Evolutionary conservation across 148 eudicot genomes (phyloP).

Genomic region (Heliosperma pusillum): DNA sequence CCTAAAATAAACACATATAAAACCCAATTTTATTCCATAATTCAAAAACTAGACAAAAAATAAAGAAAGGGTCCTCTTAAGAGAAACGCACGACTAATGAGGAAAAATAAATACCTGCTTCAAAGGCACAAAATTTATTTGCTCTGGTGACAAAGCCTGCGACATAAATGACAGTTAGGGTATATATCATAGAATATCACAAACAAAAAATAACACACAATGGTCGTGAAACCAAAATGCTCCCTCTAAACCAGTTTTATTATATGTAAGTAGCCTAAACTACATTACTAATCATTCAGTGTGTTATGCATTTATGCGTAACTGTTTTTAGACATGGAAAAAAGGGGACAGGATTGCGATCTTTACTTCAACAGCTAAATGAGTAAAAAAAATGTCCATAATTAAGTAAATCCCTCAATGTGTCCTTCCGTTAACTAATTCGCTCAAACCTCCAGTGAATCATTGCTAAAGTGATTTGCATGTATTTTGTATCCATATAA

Average conservation of each 20-base stretch:
- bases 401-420: neutral
- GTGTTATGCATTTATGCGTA: neutral
- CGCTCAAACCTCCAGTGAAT: no score
- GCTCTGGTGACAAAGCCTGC: constrained; percentile 77
- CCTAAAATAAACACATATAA: constrained; percentile 34
- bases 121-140: constrained; percentile 73
- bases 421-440: no score
- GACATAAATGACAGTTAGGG: constrained; percentile 14
- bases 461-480: no score
- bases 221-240: neutral
- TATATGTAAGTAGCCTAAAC: neutral
- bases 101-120: constrained; percentile 53
- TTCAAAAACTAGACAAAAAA: no score
- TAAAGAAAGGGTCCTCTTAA: no score
- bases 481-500: neutral
- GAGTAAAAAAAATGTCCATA: no score
- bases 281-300: neutral
- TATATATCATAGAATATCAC: neutral
- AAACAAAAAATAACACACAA: neutral
- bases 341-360: no score
- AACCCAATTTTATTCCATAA: neutral
- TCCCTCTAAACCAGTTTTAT: neutral
- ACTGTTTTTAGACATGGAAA: no score
- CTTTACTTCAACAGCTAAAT: no score
- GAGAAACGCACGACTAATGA: no score